phyloP scores from a whole-genome alignment of 2,329 filamentous ascomycete species.

The Fusarium proliferatum region DNA sequence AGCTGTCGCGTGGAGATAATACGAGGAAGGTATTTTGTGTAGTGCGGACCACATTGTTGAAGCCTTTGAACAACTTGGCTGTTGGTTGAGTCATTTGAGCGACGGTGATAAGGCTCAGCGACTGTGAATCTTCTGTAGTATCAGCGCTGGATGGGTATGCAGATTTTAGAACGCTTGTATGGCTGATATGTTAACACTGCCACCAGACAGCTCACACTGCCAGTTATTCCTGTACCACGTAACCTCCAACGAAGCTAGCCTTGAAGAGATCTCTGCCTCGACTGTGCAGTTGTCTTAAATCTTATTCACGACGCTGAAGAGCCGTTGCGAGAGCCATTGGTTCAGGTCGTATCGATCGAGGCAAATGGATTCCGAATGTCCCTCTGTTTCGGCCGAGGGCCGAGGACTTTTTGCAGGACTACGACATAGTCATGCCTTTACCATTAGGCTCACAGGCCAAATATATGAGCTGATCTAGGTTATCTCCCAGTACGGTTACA shows the following conservation, averaged over 20 bases:
- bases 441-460: no score
- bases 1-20: accelerated
- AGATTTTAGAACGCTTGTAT: accelerated
- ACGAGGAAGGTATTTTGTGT: neutral
- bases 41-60: neutral
- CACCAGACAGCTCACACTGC: neutral
- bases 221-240: neutral
- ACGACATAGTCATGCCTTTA: no score
- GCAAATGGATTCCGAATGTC: neutral
- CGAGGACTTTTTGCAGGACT: neutral
- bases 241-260: neutral
- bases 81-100: no score
- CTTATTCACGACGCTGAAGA: neutral
- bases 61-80: neutral
- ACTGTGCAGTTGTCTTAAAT: neutral
- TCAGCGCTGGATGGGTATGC: neutral
- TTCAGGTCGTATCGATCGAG: neutral
- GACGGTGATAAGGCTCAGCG: accelerated
- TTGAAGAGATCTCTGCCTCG: neutral
- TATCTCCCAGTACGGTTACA: no score
- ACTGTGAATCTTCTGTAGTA: accelerated
- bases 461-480: no score
- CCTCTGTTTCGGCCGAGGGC: no score
- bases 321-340: no score
- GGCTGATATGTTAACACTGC: accelerated